phyloP scores from a whole-genome alignment of 805 yeast genomes.

The Candida morakotiae region DNA sequence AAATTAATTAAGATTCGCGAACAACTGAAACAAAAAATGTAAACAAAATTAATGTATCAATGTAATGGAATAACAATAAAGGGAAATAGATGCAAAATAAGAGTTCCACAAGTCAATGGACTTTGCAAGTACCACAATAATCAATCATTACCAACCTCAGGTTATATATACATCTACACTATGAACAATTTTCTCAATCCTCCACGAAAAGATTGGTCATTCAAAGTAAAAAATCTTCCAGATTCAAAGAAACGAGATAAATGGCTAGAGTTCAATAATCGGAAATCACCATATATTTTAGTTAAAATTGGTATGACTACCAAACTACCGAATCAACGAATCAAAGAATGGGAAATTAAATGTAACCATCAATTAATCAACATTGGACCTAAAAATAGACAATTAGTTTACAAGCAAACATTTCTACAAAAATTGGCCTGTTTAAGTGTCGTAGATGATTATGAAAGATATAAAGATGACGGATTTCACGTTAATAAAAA shows the following conservation, averaged over 20 bases:
- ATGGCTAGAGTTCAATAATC: slow-evolving; percentile 33
- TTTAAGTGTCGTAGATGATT: slow-evolving; percentile 4
- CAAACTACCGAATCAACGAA: slow-evolving; percentile 35
- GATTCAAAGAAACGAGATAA: slow-evolving; percentile 14
- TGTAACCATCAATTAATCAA: slow-evolving; percentile 44
- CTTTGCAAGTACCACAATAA: slow-evolving; percentile 33
- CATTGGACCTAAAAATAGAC: slow-evolving; percentile 30
- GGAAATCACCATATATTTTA: slow-evolving; percentile 32
- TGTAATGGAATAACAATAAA: slow-evolving; percentile 41
- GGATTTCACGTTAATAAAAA: slow-evolving; percentile 33
- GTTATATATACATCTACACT: slow-evolving; percentile 51
- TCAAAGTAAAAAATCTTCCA: slow-evolving; percentile 33
- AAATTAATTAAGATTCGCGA: too few species aligned
- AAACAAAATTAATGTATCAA: slow-evolving; percentile 19
- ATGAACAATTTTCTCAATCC: slow-evolving; percentile 27
- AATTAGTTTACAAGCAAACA: slow-evolving; percentile 4
- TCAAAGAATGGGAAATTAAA: slow-evolving; percentile 50
- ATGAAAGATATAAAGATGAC: slow-evolving; percentile 15
- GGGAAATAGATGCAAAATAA: slow-evolving; percentile 36
- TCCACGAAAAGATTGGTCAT: slow-evolving; percentile 25
- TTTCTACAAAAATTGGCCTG: slow-evolving; percentile 9
- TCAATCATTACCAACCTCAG: slow-evolving; percentile 16
- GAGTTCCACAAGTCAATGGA: slow-evolving; percentile 9
- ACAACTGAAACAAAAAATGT: too few species aligned
- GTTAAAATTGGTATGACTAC: slow-evolving; percentile 55